Evolutionary conservation across 495 filamentous ascomycete genomes (phyloP).

Genomic region (Tuber umbilicatum): DNA sequence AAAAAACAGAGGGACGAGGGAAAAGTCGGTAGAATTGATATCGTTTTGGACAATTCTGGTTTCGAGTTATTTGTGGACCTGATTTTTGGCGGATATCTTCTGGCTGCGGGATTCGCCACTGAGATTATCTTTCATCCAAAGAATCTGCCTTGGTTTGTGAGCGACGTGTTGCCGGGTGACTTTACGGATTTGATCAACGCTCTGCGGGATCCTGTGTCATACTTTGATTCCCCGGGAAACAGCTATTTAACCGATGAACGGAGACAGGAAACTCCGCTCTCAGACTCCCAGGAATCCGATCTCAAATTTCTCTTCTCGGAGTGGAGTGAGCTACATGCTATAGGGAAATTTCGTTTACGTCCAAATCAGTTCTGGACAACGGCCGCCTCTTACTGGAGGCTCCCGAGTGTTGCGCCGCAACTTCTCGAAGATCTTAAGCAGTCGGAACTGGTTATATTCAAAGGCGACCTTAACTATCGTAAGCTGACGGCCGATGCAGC

Average conservation of each 20-base stretch:
- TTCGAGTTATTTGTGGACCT: conserved; percentile 96
- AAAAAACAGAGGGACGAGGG: conserved; percentile 56
- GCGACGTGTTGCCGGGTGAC: conserved; percentile 80
- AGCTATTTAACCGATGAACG: conserved; percentile 61
- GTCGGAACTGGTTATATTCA: conserved; percentile 88
- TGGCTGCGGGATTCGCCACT: conserved; percentile 74
- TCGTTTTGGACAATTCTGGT: conserved; percentile 91
- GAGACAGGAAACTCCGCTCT: conserved; percentile 53
- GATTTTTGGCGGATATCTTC: conserved; percentile 79
- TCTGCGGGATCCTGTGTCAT: conserved; percentile 63
- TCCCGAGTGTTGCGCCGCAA: conserved; percentile 60
- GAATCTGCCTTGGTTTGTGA: conserved; percentile 94
- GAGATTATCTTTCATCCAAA: conserved; percentile 88
- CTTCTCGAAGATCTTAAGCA: conserved; percentile 72
- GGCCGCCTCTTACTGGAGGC: conserved; percentile 74
- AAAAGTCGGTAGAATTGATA: conserved; percentile 63
- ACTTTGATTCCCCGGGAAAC: conserved; percentile 52
- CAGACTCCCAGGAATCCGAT: conserved; percentile 59
- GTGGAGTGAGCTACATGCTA: conserved; percentile 70
- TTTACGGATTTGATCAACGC: conserved; percentile 71
- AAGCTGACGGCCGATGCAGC: conserved; percentile 78
- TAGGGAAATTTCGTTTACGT: conserved; percentile 72
- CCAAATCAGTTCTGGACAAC: conserved; percentile 87
- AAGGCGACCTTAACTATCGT: conserved; percentile 92
- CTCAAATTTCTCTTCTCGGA: conserved; percentile 70